Base-by-base conservation (phyloP, 1,284 basidiomycete genomes). In the Acaromyces ingoldii region DNA sequence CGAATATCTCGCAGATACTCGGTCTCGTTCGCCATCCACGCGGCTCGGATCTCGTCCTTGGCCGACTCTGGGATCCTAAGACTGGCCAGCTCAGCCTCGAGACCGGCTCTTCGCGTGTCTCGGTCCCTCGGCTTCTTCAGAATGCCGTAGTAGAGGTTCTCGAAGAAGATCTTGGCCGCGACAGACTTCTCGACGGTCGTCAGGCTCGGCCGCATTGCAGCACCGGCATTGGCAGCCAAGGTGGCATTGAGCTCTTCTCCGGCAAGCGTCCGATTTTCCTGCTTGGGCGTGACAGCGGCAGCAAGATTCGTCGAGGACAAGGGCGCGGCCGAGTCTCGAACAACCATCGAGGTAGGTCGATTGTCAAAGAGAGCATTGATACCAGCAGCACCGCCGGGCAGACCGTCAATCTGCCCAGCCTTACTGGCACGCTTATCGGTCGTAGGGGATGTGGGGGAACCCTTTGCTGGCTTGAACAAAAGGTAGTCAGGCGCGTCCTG, bases 141-240 rank as follows among this genome's bases (percentile, higher is more conserved):
- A 25, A 69, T 67, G 55, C 60, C 62, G 51, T 69, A 92, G 76
- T 97, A 98, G 40, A 91, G 81, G 68, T 92, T 93, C 80, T 98
- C 92, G 77, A 97, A 95, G 81, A 85, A 95, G 76, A 97, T 89
- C 72, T 89, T 85, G 46, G 88, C 85, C 10, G 91, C 86, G 42
- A 91, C 89, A 49, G 91, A 89, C 75, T 88, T 91, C 77, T 97
- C 92, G 70, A 97, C 80, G 15, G 93, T 96, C 40, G 85, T 81
- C 44, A 97, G 80, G 44, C 89, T 91, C 9, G 68, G 68, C 4
- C 63, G 59, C 25, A 66, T 34, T 6, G 58, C 60, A 1, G 57
- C 58, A 30, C 56, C 51, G 29, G 51, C 49, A n/a, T 31, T 17
- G 9, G 10, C 19, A 2, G 40, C 45, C 36, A 51, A 39, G 17